Base-by-base conservation (phyloP, 2,329 filamentous ascomycete genomes). In the Calonectria leucothoes region DNA sequence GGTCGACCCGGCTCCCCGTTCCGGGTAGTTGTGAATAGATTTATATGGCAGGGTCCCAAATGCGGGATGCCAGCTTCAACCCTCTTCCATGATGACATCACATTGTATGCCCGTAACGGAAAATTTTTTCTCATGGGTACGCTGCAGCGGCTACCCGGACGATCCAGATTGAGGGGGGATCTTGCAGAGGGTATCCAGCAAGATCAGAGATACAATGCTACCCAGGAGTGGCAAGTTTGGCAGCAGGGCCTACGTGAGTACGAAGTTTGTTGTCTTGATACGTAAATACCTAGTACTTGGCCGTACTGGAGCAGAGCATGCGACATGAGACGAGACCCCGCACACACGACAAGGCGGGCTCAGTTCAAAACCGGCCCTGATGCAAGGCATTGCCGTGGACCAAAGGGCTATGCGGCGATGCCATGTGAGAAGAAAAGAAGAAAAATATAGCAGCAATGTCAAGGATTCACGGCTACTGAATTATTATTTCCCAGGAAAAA, bases 1-100 rank as follows among this genome's bases (percentile, higher is more conserved):
- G 23, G n/a, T n/a, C 23, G 8, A 12, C 14, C 55, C 12, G 6
- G 17, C 23, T 39, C 25, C 33, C 33, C 35, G 17, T 33, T 10
- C 20, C 29, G 29, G 27, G 20, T 23, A 20, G 12, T n/a, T 2
- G 14, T 17, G 11, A 35, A 37, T 27, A 8, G 7, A n/a, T 35
- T 35, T 33, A n/a, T 39, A 59, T n/a, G 55, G 33, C 25, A 35
- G 55, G 55, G 49, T 45, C 27, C 23, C 6, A 14, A 14, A 23
- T 27, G 31, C 33, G 31, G 31, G 52, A 35, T 57, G n/a, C 12
- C 12, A 33, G 31, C 51, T 55, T 55, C 23, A 57, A 27, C 55
- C 23, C 55, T 61, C 55, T 61, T 17, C 29, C 55, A 61, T 39
- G 55, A 61, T 61, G 55, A 61, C 55, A 61, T 61, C 55, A 61